phyloP scores from a whole-genome alignment of 169 alveolate genomes.

The Cystoisospora suis region DNA sequence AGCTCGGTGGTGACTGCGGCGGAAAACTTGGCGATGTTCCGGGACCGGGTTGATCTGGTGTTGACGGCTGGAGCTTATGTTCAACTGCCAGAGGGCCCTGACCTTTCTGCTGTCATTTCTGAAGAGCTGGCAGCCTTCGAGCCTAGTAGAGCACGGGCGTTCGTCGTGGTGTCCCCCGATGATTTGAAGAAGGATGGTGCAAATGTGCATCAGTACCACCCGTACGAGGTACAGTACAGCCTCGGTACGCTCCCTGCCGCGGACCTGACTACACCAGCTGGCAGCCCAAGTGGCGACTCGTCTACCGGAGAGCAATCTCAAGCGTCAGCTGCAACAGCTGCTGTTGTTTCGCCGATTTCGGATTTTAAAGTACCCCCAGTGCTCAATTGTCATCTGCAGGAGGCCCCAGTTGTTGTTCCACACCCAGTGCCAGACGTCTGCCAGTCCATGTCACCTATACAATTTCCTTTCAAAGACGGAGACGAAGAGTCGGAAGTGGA shows the following conservation, averaged over 20 bases:
- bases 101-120: neutral
- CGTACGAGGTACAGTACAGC: conserved; percentile 5
- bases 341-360: neutral
- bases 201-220: neutral
- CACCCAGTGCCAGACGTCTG: conserved; percentile 2
- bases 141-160: neutral
- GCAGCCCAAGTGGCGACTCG: neutral
- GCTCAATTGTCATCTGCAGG: neutral
- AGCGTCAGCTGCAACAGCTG: neutral
- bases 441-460: conserved; percentile 24
- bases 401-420: neutral
- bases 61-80: conserved; percentile 15
- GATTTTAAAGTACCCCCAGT: neutral
- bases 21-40: conserved; percentile 22
- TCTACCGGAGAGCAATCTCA: neutral
- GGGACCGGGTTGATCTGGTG: conserved; percentile 38
- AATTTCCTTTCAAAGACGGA: conserved; percentile 1
- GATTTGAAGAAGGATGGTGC: neutral
- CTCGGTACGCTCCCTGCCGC: neutral
- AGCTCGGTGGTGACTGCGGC: conserved; percentile 42
- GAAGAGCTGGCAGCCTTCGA: neutral
- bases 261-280: neutral
- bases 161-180: neutral
- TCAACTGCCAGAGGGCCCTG: conserved; percentile 6
- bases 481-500: neutral